A percentile compares a stretch with the other conserved stretches of the same genome.
These are phyloP conservation scores for Coffea eugenioides DNA, from an alignment of 257 asterid genomes.

Conservation along the genomic window DNA sequence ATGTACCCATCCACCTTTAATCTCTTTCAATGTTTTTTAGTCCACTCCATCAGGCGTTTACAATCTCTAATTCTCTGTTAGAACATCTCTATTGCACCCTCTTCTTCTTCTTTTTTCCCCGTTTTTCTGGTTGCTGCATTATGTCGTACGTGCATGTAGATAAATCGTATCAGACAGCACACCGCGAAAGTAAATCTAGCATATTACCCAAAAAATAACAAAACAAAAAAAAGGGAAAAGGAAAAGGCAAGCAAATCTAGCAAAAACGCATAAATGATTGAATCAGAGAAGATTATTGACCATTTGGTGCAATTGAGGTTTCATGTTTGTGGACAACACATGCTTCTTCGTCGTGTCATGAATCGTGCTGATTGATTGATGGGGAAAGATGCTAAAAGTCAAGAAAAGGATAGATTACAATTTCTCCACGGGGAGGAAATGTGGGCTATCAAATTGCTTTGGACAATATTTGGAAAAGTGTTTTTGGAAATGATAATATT, in stretches of 20 bases:
- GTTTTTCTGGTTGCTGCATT: too few species aligned
- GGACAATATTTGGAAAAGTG: neutral
- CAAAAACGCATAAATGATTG: neutral
- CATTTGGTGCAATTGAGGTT: neutral
- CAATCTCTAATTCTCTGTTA: neutral
- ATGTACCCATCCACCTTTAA: neutral
- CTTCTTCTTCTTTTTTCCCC: too few species aligned
- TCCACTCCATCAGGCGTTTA: too few species aligned
- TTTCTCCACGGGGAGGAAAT: too few species aligned
- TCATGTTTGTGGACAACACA: neutral
- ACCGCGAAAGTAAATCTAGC: too few species aligned
- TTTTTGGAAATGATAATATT: neutral
- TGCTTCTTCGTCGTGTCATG: neutral
- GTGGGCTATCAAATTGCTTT: neutral
- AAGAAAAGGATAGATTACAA: neutral
- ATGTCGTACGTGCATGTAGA: neutral
- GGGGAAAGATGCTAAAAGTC: neutral
- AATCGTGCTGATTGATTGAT: slow-evolving; percentile 4
- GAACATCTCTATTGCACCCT: neutral
- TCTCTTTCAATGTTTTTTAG: too few species aligned
- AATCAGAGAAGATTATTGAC: neutral
- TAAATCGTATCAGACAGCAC: too few species aligned
- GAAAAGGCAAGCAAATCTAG: neutral
- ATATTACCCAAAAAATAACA: too few species aligned
- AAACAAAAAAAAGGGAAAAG: too few species aligned